Percentiles rank a stretch among this genome's conserved stretches.
phyloP scores from a whole-genome alignment of 2,329 filamentous ascomycete species.

The Fusarium torulosum region DNA sequence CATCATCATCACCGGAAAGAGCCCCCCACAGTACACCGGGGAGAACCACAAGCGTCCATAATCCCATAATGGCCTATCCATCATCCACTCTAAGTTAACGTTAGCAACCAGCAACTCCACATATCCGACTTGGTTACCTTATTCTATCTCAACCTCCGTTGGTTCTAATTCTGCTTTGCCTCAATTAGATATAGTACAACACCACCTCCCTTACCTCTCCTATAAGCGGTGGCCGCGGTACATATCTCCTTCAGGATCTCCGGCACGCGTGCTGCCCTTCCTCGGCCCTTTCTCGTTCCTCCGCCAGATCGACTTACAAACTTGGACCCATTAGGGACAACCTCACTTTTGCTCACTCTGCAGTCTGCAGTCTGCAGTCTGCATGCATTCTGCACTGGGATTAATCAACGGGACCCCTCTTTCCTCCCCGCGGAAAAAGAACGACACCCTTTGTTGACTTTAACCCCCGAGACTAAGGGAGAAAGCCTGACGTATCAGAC shows the following conservation, averaged over 20 bases:
- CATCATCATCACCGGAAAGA: constrained; percentile 32
- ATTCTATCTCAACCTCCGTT: constrained; percentile 25
- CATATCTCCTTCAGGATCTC: constrained; percentile 21
- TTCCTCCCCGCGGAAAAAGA: constrained; percentile 10
- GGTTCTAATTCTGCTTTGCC: constrained; percentile 1
- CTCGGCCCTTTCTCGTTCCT: constrained; percentile 43
- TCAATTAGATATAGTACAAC: constrained; percentile 1
- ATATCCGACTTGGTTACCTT: constrained; percentile 36
- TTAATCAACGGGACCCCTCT: constrained; percentile 2
- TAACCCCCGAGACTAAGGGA: constrained; percentile 8
- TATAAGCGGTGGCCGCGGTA: constrained; percentile 24
- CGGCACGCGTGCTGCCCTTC: constrained; percentile 38
- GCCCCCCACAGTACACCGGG: constrained; percentile 23
- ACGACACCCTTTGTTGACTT: not conserved
- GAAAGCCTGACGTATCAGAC: constrained; percentile 22
- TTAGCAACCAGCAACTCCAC: constrained; percentile 17
- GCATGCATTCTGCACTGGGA: not conserved
- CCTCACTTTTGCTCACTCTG: not conserved
- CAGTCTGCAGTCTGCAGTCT: not conserved
- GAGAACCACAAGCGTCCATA: constrained; percentile 29
- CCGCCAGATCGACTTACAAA: constrained; percentile 26
- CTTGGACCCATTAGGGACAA: constrained; percentile 21
- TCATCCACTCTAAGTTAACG: constrained; percentile 1
- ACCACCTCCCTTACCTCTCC: not conserved
- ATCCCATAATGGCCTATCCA: not conserved